phyloP scores from a whole-genome alignment of 352 stramenopile genomes.

The Globisporangium nunn region DNA sequence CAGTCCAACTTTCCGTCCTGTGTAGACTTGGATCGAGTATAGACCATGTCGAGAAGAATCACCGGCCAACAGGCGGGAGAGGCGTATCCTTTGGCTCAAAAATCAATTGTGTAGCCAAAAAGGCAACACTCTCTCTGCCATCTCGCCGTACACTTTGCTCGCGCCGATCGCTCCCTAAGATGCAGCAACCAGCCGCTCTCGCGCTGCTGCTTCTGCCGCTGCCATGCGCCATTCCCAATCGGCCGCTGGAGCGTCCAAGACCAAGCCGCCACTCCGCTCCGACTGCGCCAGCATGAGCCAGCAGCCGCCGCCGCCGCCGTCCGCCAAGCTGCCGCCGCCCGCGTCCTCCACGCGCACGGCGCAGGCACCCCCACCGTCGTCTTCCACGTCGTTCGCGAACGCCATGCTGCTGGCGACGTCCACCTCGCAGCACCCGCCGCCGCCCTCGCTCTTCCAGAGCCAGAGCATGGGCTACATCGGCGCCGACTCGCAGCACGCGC shows the following conservation, averaged over 20 bases:
- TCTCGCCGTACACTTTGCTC: background rate
- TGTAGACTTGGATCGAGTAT: background rate
- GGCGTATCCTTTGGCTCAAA: too few relatives aligned
- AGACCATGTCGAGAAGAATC: background rate
- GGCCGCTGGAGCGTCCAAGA: background rate
- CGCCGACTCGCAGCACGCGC: constrained; percentile 8
- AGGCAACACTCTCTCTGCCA: background rate
- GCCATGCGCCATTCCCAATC: background rate
- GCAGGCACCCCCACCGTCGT: background rate
- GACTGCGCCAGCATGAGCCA: constrained; percentile 5
- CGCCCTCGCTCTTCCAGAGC: constrained; percentile 8
- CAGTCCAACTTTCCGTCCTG: background rate
- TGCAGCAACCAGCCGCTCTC: background rate
- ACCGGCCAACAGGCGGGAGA: background rate
- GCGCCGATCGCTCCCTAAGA: too few relatives aligned
- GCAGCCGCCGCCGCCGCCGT: constrained; percentile 1
- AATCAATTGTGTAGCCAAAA: background rate
- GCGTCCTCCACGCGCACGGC: background rate
- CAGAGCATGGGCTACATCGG: constrained; percentile 6
- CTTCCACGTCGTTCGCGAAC: constrained; percentile 2
- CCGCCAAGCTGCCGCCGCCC: constrained; percentile 2
- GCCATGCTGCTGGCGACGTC: constrained; percentile 5
- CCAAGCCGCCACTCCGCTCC: background rate
- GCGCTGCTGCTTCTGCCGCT: background rate
- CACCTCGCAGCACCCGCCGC: background rate